phyloP scores from a whole-genome alignment of 169 alveolate species.

The Eimeria zaria region DNA sequence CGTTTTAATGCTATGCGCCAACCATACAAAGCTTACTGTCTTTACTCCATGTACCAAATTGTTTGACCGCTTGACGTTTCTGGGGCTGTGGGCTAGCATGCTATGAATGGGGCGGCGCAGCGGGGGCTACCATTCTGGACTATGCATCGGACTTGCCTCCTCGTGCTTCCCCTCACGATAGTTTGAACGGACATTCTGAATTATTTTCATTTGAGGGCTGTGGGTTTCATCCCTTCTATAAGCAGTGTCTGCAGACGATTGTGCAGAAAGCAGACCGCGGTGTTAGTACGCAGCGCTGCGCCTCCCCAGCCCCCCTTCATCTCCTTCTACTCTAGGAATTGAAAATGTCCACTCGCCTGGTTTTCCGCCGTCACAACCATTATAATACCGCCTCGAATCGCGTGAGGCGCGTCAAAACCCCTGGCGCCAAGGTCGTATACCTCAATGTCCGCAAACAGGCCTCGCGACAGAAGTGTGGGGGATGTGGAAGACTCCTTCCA shows the following conservation, averaged over 20 bases:
- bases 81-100: slow-evolving; percentile 77
- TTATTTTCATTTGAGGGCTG: slow-evolving; percentile 29
- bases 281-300: not conserved
- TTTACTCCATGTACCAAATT: not conserved
- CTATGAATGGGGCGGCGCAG: slow-evolving; percentile 35
- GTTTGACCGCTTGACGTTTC: not conserved
- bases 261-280: slow-evolving; percentile 51
- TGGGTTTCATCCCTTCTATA: not conserved
- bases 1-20: not conserved
- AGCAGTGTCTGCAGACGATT: slow-evolving; percentile 47
- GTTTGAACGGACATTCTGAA: not conserved
- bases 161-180: not conserved
- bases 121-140: slow-evolving; percentile 7
- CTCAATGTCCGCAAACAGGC: slow-evolving; percentile 90
- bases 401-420: slow-evolving; percentile 94
- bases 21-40: not conserved
- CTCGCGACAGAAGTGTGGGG: slow-evolving; percentile 91
- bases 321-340: not conserved
- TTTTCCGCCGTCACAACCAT: slow-evolving; percentile 93
- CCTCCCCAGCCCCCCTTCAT: slow-evolving; percentile 46
- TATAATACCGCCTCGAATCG: slow-evolving; percentile 95
- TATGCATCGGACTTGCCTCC: not conserved
- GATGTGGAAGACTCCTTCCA: slow-evolving; percentile 89
- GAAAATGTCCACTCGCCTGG: slow-evolving; percentile 94
- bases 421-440: slow-evolving; percentile 92